Percentiles rank a stretch among this genome's conserved stretches.
These are phyloP conservation scores for Nidularia sp. DNA, from an alignment of 768 basidiomycete species.

Conservation along the genomic window DNA sequence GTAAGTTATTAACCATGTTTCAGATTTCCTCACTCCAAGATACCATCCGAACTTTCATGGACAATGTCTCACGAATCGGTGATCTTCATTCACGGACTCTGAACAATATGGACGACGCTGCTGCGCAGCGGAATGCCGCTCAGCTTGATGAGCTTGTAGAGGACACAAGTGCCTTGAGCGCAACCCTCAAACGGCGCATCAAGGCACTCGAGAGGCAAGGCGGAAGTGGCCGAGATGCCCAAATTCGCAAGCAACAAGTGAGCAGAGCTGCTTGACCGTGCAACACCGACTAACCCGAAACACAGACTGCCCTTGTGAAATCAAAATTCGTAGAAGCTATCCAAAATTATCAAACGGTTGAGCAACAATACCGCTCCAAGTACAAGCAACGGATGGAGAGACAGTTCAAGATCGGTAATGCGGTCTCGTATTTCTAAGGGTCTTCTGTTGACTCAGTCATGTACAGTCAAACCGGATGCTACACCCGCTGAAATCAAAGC, in stretches of 20 bases:
- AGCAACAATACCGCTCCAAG: slow-evolving; percentile 72
- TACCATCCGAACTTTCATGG: slow-evolving; percentile 58
- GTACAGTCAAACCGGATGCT: slow-evolving; percentile 88
- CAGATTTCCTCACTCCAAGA: slow-evolving; percentile 80
- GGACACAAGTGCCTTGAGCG: slow-evolving; percentile 69
- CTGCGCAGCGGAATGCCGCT: slow-evolving; percentile 53
- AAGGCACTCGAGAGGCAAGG: slow-evolving; percentile 68
- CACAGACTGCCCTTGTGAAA: slow-evolving; percentile 58
- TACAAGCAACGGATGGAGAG: slow-evolving; percentile 82
- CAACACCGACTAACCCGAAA: slow-evolving; percentile 3
- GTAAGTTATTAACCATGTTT: background rate
- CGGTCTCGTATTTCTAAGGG: background rate
- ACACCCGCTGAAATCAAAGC: slow-evolving; percentile 83
- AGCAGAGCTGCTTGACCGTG: slow-evolving; percentile 1
- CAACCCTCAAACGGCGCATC: slow-evolving; percentile 66
- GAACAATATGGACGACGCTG: slow-evolving; percentile 70
- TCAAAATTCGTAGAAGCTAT: slow-evolving; percentile 82
- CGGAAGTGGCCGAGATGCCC: slow-evolving; percentile 61
- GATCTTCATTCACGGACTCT: slow-evolving; percentile 74
- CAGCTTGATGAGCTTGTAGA: slow-evolving; percentile 67
- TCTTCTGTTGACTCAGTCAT: background rate
- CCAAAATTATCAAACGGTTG: slow-evolving; percentile 80
- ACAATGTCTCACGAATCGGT: slow-evolving; percentile 63
- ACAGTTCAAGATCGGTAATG: slow-evolving; percentile 81
- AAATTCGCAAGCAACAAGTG: slow-evolving; percentile 78